A percentile compares a stretch with the other conserved stretches of the same genome.
phyloP scores from a whole-genome alignment of 192 early-diverging fungal genomes.

The Entomortierella lignicola region DNA sequence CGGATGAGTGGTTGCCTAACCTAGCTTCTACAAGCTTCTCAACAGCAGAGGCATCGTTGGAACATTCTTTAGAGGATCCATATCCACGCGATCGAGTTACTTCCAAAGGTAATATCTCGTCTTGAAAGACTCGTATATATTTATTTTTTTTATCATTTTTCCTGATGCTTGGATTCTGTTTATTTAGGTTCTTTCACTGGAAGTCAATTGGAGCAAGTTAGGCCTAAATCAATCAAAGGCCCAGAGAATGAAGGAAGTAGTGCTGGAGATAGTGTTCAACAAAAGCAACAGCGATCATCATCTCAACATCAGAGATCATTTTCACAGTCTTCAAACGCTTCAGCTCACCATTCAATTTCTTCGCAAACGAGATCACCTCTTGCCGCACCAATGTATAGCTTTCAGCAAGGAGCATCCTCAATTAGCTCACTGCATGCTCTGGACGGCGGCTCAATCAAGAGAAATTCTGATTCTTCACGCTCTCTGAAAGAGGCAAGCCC shows the following conservation, averaged over 20 bases:
- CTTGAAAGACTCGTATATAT: no score
- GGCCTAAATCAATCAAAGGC: conserved; percentile 5
- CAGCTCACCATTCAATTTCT: conserved; percentile 10
- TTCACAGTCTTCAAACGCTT: conserved; percentile 42
- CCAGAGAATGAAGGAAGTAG: conserved; percentile 14
- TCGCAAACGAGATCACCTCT: conserved; percentile 34
- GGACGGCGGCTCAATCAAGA: conserved; percentile 17
- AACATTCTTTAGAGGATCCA: conserved; percentile 28
- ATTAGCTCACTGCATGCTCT: conserved; percentile 46
- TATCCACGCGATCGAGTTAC: conserved; percentile 29
- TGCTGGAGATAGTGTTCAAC: neutral
- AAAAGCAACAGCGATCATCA: conserved; percentile 3
- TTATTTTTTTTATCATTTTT: neutral
- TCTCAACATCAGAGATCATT: conserved; percentile 36
- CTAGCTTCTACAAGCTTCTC: conserved; percentile 20
- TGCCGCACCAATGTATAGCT: conserved; percentile 42
- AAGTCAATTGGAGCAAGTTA: conserved; percentile 28
- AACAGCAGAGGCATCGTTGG: conserved; percentile 5
- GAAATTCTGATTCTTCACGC: conserved; percentile 40
- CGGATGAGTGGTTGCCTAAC: conserved; percentile 44
- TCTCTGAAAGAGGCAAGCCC: conserved; percentile 39
- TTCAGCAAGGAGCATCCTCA: conserved; percentile 26
- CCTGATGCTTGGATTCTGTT: neutral
- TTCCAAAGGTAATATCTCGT: conserved; percentile 24
- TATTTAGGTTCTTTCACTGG: conserved; percentile 25